Evolutionary conservation across 176 grass and related monocot genomes (phyloP), one percentile per base, ranked within the genome.

Genomic region (Carex littledalei): DNA sequence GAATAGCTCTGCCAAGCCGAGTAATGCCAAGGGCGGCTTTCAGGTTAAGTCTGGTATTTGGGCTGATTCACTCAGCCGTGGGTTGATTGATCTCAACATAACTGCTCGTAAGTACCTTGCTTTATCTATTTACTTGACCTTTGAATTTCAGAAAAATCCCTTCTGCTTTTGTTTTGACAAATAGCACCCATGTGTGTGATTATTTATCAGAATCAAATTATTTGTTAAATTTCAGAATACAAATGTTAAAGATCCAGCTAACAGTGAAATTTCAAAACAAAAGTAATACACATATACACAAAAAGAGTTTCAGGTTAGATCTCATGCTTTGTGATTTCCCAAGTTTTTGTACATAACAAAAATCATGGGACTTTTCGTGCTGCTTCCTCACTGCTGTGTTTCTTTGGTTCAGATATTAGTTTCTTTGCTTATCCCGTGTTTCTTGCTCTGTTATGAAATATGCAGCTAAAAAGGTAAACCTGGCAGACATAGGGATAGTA

Each of bases 41-140:
- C 93, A 99, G 85, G 91, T 99, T 58, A 99, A 99, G 77, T 95
- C 93, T 91, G 94, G 97, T 45, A 94, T 99, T 87, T 99, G 97
- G 97, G 90, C 93, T 35, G 97, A 99, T 84, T 96, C 93, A 47
- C 84, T 99, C 79, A 99, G 91, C 70, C 90, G 90, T 84, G 97
- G 97, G 73, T 56, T 99, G 84, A 99, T 99, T 81, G 97, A 99
- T 88, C 93, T 99, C 66, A 99, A 95, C 64, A 99, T 99, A 89
- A 92, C 87, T 65, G 90, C 81, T 65, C 91, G 97, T 99, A 87
- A 88, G 97, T 90, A 69, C 71, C 35, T 77, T 6, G 81, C 56
- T 59, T 56, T 80, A 21, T 32, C 35, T 84, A 73, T 39, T 61
- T 74, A 32, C 1, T 63, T 49, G 37, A 24, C 81, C 20, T n/a